Evolutionary conservation across 2,329 filamentous ascomycete genomes (phyloP).

Genomic region (Chaetomiaceae sp.): DNA sequence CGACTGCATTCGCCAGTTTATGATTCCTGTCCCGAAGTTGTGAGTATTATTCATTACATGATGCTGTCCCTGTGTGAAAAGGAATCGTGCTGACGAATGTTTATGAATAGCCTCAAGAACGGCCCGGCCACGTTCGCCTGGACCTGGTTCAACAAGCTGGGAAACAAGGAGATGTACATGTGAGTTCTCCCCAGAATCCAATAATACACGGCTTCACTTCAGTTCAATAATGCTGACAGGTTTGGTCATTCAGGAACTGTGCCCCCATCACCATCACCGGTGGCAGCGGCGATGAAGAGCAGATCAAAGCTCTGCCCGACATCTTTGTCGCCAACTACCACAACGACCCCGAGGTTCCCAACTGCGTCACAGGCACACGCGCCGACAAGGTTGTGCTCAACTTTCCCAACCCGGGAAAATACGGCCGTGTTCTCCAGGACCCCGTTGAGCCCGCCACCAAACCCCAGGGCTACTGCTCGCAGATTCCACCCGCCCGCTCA

Average conservation of each 20-base stretch:
- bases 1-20: constrained; percentile 26
- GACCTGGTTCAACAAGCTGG: constrained; percentile 57
- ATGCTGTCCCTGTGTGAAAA: neutral
- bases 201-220: too few relatives aligned
- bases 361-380: constrained; percentile 38
- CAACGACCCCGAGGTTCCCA: constrained; percentile 19
- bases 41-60: constrained; percentile 10
- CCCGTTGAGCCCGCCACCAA: constrained; percentile 10
- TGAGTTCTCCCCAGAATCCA: too few relatives aligned
- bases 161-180: constrained; percentile 65
- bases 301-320: constrained; percentile 43
- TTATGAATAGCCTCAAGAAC: constrained; percentile 15
- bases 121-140: constrained; percentile 42
- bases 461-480: constrained; percentile 13
- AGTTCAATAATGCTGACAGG: neutral
- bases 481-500: constrained; percentile 9
- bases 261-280: constrained; percentile 49
- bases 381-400: constrained; percentile 42
- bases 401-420: constrained; percentile 50
- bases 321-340: constrained; percentile 56
- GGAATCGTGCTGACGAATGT: neutral
- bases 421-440: constrained; percentile 15
- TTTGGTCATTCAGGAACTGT: constrained; percentile 41
- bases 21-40: constrained; percentile 26
- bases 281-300: constrained; percentile 21